Percentiles rank a stretch among this genome's conserved stretches.
These are phyloP conservation scores for Aquanectria penicillioides DNA, from an alignment of 2,329 filamentous ascomycete genomes.

Conservation along the genomic window DNA sequence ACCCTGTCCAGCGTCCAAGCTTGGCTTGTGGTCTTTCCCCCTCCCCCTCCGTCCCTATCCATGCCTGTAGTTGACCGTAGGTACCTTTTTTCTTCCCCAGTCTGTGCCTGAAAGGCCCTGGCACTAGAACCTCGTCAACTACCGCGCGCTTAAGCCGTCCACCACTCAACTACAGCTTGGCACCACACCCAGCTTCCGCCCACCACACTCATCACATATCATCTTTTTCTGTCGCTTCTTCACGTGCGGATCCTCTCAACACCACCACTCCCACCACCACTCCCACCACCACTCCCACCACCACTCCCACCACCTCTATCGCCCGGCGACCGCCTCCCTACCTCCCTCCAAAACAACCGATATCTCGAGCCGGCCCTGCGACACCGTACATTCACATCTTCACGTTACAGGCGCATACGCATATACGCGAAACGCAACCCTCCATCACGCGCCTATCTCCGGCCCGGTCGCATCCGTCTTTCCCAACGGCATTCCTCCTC, in stretches of 20 bases:
- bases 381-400: neutral
- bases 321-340: neutral
- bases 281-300: neutral
- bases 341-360: conserved; percentile 5
- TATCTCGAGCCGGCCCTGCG: neutral
- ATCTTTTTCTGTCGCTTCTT: conserved; percentile 6
- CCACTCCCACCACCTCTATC: neutral
- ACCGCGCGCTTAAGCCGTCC: conserved; percentile 21
- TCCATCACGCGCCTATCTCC: neutral
- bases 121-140: conserved; percentile 12
- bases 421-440: neutral
- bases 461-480: conserved; percentile 4
- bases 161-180: too few relatives aligned
- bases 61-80: neutral
- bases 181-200: neutral
- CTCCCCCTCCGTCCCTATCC: neutral
- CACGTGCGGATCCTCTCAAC: conserved; percentile 17
- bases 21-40: neutral
- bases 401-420: conserved; percentile 5
- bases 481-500: neutral
- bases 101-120: conserved; percentile 4
- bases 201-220: conserved; percentile 4
- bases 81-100: neutral
- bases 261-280: conserved; percentile 9
- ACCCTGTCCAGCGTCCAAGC: too few relatives aligned